Evolutionary conservation across 2,329 filamentous ascomycete genomes (phyloP).

Genomic region (Trichoderma afroharzianum): DNA sequence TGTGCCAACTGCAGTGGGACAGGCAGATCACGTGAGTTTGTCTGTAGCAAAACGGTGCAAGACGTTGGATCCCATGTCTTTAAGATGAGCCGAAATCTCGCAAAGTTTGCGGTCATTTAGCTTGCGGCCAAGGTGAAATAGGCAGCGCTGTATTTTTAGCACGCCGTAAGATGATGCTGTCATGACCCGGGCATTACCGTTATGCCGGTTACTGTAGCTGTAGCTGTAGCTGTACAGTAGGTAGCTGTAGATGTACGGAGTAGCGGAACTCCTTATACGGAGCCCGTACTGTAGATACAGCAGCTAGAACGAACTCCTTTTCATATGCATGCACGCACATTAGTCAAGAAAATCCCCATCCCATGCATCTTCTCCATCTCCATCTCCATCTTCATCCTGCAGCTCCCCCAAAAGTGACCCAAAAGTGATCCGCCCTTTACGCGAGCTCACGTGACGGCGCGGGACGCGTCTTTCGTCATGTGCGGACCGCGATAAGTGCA

Average conservation of each 20-base stretch:
- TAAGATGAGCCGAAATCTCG: constrained; percentile 12
- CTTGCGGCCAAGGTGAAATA: not conserved
- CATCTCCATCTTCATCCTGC: not conserved
- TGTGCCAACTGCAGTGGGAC: constrained; percentile 28
- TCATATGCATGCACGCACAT: not conserved
- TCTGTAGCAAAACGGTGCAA: not conserved
- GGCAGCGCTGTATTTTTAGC: not conserved
- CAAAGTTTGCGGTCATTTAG: not conserved
- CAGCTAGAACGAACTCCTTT: not conserved
- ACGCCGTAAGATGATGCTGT: not conserved
- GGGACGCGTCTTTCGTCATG: constrained; percentile 28
- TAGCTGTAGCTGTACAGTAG: not conserved
- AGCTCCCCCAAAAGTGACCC: not conserved
- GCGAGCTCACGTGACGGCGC: constrained; percentile 35
- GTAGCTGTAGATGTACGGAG: not conserved
- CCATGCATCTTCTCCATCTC: not conserved
- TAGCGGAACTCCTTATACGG: not conserved
- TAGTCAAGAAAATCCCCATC: not conserved
- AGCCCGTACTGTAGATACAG: not conserved
- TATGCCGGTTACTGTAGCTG: not conserved
- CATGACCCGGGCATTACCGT: not conserved
- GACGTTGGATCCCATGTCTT: not conserved
- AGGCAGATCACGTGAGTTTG: constrained; percentile 3
- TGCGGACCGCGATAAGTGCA: not conserved
- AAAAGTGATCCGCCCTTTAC: constrained; percentile 28